A percentile compares a stretch with the other conserved stretches of the same genome.
Conservation (phyloP, 495 filamentous ascomycete genomes). For the Neurospora tetraspora region DNA sequence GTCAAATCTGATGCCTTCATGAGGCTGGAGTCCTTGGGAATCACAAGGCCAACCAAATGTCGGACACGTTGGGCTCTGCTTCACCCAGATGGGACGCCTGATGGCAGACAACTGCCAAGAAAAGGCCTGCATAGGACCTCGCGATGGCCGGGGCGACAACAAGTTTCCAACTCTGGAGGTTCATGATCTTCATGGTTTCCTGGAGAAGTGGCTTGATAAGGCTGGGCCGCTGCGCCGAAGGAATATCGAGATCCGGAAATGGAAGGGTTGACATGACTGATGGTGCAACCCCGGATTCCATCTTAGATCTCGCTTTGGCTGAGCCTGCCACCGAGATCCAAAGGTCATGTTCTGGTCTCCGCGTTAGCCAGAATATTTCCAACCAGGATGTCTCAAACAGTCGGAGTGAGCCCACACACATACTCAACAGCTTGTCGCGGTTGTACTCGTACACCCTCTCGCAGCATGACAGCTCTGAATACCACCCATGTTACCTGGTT, state of each 20-base stretch:
- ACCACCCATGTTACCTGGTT: neutral
- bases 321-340: neutral
- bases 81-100: neutral
- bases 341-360: neutral
- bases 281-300: neutral
- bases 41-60: neutral
- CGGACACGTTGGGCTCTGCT: neutral
- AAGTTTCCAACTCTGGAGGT: neutral
- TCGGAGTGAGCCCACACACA: neutral
- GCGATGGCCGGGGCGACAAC: neutral
- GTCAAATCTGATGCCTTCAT: neutral
- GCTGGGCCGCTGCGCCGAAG: neutral
- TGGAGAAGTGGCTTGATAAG: neutral
- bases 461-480: neutral
- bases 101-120: neutral
- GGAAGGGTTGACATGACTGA: neutral
- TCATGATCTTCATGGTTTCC: neutral
- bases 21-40: neutral
- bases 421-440: neutral
- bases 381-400: neutral
- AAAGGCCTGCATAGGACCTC: neutral
- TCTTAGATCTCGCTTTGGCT: neutral
- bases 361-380: neutral
- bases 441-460: neutral
- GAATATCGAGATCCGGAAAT: neutral